Conservation (phyloP, 352 stramenopile genomes). For the Thalassiosira livingstoniorum region DNA sequence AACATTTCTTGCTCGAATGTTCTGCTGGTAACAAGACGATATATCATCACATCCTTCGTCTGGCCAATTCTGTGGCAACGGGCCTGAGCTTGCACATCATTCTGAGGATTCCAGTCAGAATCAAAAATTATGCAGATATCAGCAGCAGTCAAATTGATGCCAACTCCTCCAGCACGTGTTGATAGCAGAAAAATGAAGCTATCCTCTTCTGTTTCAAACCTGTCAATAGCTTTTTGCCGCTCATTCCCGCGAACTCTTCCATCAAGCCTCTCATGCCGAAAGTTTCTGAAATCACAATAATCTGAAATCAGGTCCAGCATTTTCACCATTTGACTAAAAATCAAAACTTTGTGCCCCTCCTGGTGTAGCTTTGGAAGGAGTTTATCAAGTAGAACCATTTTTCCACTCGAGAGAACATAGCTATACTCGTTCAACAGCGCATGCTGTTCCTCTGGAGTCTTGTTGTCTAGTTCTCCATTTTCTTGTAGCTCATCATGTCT, state of each 20-base stretch:
- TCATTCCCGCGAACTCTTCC: constrained; percentile 93
- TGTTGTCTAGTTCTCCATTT: constrained; percentile 77
- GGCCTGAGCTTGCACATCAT: constrained; percentile 95
- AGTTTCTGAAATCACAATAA: constrained; percentile 88
- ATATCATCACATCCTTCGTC: constrained; percentile 96
- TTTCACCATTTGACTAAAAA: constrained; percentile 99
- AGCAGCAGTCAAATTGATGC: constrained; percentile 93
- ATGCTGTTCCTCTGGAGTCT: constrained; percentile 83
- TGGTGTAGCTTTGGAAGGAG: constrained; percentile 95
- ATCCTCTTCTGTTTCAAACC: constrained; percentile 93
- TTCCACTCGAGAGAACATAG: constrained; percentile 88
- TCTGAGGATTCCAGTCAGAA: constrained; percentile 98
- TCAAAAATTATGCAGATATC: constrained; percentile 85
- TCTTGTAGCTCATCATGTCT: constrained; percentile 80
- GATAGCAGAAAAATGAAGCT: constrained; percentile 97
- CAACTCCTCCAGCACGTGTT: constrained; percentile 94
- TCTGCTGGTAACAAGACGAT: constrained; percentile 98
- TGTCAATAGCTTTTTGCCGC: constrained; percentile 97
- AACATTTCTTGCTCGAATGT: constrained; percentile 99
- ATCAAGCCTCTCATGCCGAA: constrained; percentile 95
- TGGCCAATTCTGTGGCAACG: constrained; percentile 99
- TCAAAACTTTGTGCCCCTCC: constrained; percentile 98
- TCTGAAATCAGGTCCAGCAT: constrained; percentile 97
- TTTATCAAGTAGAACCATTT: constrained; percentile 99
- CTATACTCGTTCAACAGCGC: constrained; percentile 82